Conservation (phyloP, 768 basidiomycete genomes). For the Baorangia bicolor region DNA sequence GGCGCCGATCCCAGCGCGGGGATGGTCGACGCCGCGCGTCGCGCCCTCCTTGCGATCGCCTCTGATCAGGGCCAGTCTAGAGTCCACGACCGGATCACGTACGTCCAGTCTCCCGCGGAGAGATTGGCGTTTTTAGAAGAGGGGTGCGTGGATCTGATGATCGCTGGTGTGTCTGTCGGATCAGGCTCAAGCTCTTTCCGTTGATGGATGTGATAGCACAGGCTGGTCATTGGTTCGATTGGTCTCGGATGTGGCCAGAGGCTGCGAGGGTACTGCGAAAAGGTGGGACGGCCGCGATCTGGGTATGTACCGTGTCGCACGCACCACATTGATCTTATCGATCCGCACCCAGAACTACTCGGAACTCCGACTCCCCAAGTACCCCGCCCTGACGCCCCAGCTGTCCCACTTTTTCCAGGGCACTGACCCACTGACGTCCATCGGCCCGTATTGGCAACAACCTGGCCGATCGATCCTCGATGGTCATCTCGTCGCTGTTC, state of each 20-base stretch:
- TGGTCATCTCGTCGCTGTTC: constrained; percentile 67
- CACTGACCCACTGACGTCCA: constrained; percentile 45
- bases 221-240: constrained; percentile 84
- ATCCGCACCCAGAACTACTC: constrained; percentile 68
- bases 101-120: constrained; percentile 50
- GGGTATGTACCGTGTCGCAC: no score
- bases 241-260: constrained; percentile 69
- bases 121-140: constrained; percentile 48
- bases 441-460: constrained; percentile 78
- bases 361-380: constrained; percentile 65
- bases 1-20: constrained; percentile 71
- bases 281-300: constrained; percentile 68
- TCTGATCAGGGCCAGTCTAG: neutral
- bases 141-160: constrained; percentile 63
- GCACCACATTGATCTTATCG: no score
- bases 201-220: constrained; percentile 51
- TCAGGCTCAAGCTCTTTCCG: no score
- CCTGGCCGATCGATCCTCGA: constrained; percentile 79
- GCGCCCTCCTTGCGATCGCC: no score
- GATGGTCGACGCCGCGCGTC: constrained; percentile 64
- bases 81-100: constrained; percentile 35
- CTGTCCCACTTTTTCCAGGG: constrained; percentile 68
- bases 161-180: constrained; percentile 68
- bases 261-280: constrained; percentile 54
- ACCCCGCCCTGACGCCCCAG: constrained; percentile 54